phyloP scores from a whole-genome alignment of 306 rosid species.

The Glycyrrhiza uralensis region DNA sequence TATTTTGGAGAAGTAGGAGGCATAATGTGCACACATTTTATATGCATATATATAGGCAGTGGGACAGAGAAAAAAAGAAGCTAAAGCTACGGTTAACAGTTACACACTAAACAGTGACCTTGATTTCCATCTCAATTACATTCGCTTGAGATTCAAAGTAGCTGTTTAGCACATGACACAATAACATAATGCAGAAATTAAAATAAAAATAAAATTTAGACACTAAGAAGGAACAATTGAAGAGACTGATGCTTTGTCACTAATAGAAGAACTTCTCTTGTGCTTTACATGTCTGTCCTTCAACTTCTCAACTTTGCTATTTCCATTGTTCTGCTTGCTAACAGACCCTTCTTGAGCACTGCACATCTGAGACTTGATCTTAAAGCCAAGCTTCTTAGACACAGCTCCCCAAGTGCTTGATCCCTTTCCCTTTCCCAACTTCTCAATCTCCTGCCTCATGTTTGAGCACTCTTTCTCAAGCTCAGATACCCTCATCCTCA shows the following conservation, averaged over 20 bases:
- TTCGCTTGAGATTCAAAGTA: constrained; percentile 28
- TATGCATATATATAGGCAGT: constrained; percentile 21
- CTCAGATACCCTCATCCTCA: constrained; percentile 97
- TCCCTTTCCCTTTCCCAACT: constrained; percentile 62
- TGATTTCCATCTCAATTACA: constrained; percentile 38
- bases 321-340: constrained; percentile 58
- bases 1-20: neutral
- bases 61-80: constrained; percentile 2
- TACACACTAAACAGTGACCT: constrained; percentile 30
- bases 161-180: constrained; percentile 25
- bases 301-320: constrained; percentile 60
- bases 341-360: constrained; percentile 97
- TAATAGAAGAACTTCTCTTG: constrained; percentile 50
- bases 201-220: constrained; percentile 8
- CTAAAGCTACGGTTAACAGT: constrained; percentile 35
- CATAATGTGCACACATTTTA: constrained; percentile 21
- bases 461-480: constrained; percentile 93
- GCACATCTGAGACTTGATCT: constrained; percentile 95
- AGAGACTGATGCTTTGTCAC: constrained; percentile 45
- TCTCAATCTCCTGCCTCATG: constrained; percentile 97
- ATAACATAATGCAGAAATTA: neutral
- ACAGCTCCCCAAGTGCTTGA: constrained; percentile 76
- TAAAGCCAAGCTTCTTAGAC: constrained; percentile 86
- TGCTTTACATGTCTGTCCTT: constrained; percentile 74
- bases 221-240: constrained; percentile 14